Base-by-base conservation (phyloP, 352 stramenopile genomes). In the Phytophthora colocasiae region DNA sequence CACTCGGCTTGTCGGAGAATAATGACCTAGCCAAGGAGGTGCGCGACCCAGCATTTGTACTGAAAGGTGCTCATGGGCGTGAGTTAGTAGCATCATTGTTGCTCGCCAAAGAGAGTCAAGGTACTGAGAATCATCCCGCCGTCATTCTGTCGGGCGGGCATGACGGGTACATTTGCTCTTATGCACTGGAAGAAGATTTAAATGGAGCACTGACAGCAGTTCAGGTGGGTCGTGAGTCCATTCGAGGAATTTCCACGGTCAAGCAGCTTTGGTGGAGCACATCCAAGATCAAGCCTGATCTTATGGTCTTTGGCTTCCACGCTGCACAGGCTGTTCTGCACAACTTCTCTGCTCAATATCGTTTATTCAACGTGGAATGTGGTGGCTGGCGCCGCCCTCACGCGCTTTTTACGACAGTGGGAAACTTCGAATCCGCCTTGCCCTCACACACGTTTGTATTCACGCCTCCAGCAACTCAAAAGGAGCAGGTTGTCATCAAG, bases 271-370 rank as follows among this genome's bases (percentile, higher is more conserved):
- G 66, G 69, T 80, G 71, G 50, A 78, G 69, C 9, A 17, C 46
- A 54, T 44, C 53, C n/a, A 62, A 49, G 9, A 40, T 29, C 31
- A 48, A 45, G 7, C 15, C 47, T 17, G 77, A 95, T 29, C 79
- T 96, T 8, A 71, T 95, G 46, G 87, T 92, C 9, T 93, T 96
- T 60, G 89, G 89, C 12, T 96, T 96, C 65, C 83, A 95, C 46
- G 81, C 89, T 11, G 78, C 81, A 5, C 69, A 85, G 45, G 89
- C 85, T 9, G 73, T 94, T 57, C 48, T 96, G 6, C 72, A 92
- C 69, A 96, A 96, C 59, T 73, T 89, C 15, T 79, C 83, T 6
- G 66, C 85, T 0, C 81, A 91, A 53, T 90, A 92, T 62, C 87
- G 87, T 14, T 26, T 95, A 9, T 90, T 96, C 58, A 83, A 75